Evolutionary conservation across 352 stramenopile genomes (phyloP).

Genomic region (Globisporangium splendens): DNA sequence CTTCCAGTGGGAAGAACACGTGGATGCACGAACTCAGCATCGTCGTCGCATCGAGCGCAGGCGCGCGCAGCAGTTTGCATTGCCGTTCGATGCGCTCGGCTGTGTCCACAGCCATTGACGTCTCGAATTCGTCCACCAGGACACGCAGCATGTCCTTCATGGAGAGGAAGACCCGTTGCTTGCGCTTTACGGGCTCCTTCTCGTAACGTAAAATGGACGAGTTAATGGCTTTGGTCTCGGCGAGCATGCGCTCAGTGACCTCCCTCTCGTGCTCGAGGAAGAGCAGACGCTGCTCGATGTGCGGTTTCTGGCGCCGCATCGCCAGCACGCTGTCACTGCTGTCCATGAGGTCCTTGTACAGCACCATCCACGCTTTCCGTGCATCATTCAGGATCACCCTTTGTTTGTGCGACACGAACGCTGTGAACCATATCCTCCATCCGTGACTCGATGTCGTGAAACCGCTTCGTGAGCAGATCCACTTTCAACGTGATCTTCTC

Average conservation of each 20-base stretch:
- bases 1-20: constrained; percentile 30
- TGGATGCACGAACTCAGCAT: constrained; percentile 25
- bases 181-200: constrained; percentile 31
- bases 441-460: constrained; percentile 21
- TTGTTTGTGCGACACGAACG: constrained; percentile 23
- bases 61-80: constrained; percentile 17
- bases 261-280: constrained; percentile 12
- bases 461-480: constrained; percentile 19
- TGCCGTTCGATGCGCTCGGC: constrained; percentile 11
- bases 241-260: constrained; percentile 4
- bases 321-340: constrained; percentile 19
- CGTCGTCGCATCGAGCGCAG: constrained; percentile 13
- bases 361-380: constrained; percentile 23
- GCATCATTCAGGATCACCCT: constrained; percentile 45
- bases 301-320: constrained; percentile 9
- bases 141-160: constrained; percentile 25
- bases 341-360: constrained; percentile 24
- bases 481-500: constrained; percentile 23
- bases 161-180: constrained; percentile 23
- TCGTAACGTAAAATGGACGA: constrained; percentile 20
- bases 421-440: constrained; percentile 30
- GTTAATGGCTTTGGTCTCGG: constrained; percentile 23
- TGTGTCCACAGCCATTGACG: constrained; percentile 9
- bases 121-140: constrained; percentile 22
- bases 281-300: constrained; percentile 12